A percentile compares a stretch with the other conserved stretches of the same genome.
phyloP scores from a whole-genome alignment of 2,329 filamentous ascomycete genomes.

The Daldinia sp. region DNA sequence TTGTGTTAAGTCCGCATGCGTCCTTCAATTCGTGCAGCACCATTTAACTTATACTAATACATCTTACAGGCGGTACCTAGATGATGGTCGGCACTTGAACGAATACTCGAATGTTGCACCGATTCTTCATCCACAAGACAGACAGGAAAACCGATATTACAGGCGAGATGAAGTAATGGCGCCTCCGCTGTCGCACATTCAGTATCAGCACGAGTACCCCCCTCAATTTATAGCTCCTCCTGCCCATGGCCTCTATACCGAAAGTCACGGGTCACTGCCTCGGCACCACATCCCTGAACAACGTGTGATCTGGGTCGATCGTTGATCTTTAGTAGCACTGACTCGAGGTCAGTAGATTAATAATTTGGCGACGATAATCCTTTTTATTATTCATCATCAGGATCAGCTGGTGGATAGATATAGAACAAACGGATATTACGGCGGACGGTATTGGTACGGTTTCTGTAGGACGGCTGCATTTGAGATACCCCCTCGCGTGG shows the following conservation, averaged over 20 bases:
- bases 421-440: not conserved
- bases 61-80: constrained; percentile 24
- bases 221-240: constrained; percentile 34
- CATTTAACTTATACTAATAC: constrained; percentile 28
- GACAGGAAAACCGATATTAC: constrained; percentile 11
- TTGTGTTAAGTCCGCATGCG: not conserved
- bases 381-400: constrained; percentile 4
- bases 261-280: constrained; percentile 28
- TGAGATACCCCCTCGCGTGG: constrained; percentile 40
- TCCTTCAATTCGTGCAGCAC: not conserved
- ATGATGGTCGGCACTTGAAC: constrained; percentile 4
- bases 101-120: constrained; percentile 15
- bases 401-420: constrained; percentile 1
- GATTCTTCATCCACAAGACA: constrained; percentile 3
- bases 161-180: constrained; percentile 19
- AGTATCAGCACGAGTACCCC: constrained; percentile 31
- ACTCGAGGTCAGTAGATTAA: not conserved
- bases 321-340: constrained; percentile 9
- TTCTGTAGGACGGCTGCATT: constrained; percentile 20
- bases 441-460: constrained; percentile 21
- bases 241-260: constrained; percentile 30
- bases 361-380: not conserved
- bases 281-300: constrained; percentile 30
- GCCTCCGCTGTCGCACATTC: constrained; percentile 4
- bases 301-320: constrained; percentile 41